Evolutionary conservation across 1,284 basidiomycete species (phyloP), one percentile per base, ranked within the genome.

Genomic region (Irpex lacteus): DNA sequence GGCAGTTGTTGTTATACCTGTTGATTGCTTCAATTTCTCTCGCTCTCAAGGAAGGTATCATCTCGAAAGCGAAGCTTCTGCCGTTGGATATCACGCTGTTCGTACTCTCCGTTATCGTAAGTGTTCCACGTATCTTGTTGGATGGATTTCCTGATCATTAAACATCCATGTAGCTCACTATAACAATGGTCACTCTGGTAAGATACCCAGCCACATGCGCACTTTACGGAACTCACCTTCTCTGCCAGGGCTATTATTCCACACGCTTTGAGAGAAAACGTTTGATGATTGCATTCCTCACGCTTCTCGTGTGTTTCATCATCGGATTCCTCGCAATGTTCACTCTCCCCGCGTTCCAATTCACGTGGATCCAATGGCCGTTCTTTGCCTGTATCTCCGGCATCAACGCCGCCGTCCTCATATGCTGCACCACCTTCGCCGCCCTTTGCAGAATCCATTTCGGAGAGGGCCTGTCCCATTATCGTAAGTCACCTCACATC

Each of bases 301-400:
- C 70, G 32, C 69, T 82, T 26, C 76, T 74, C 5, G 71, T 81
- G 62, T 55, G 77, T 49, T 76, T 84, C 64, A 70, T 82, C 60
- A 62, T 72, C 0, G 73, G 73, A 4, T 85, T 83, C 81, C 71
- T 77, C 6, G 66, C 78, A 67, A 86, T 87, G 81, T 86, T 87
- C 72, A 78, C 82, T 61, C 82, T 83, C 4, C 70, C 74, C 9
- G 79, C 83, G 2, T 88, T 84, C 68, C 77, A 80, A 60, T 85
- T 84, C 80, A 80, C 80, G 2, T 86, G 84, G 73, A 61, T 82
- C 57, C 78, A 84, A 66, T 88, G 85, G 85, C 81, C 84, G 0
- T 85, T 82, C 71, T 78, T 87, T 55, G 83, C 76, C 15, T 76
- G 76, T 71, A 78, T 80, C 66, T 82, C 80, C 3, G 74, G 81